phyloP scores from a whole-genome alignment of 306 rosid species.

The Malus asiatica region DNA sequence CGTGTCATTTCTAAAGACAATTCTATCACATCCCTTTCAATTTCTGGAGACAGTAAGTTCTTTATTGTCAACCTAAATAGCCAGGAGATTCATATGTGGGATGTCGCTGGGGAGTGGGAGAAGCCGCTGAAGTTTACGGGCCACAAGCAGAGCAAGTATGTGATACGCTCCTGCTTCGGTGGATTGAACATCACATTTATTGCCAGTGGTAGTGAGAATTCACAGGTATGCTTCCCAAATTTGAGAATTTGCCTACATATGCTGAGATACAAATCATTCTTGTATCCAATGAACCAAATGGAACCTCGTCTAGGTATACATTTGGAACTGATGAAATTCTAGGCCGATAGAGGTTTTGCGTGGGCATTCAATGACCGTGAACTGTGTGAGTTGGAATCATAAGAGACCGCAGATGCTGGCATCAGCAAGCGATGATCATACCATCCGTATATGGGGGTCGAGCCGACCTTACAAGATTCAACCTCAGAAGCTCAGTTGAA shows the following conservation, averaged over 20 bases:
- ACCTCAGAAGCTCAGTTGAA: constrained; percentile 26
- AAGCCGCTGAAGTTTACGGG: constrained; percentile 47
- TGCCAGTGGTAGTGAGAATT: constrained; percentile 87
- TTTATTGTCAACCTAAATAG: constrained; percentile 84
- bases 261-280: neutral
- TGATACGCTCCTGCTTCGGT: constrained; percentile 87
- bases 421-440: constrained; percentile 79
- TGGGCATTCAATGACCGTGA: constrained; percentile 76
- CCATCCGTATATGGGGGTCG: constrained; percentile 89
- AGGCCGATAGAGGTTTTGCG: constrained; percentile 65
- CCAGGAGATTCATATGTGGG: constrained; percentile 96
- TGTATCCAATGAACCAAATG: neutral
- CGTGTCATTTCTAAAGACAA: constrained; percentile 64
- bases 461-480: constrained; percentile 21
- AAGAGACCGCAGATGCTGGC: constrained; percentile 78
- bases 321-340: constrained; percentile 59
- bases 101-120: constrained; percentile 61
- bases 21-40: constrained; percentile 51
- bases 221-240: constrained; percentile 45
- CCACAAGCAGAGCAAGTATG: constrained; percentile 67
- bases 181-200: constrained; percentile 64
- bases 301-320: constrained; percentile 56
- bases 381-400: constrained; percentile 94
- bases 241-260: neutral
- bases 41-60: constrained; percentile 65